phyloP scores from a whole-genome alignment of 2,329 filamentous ascomycete species.

The Cercospora sp. region DNA sequence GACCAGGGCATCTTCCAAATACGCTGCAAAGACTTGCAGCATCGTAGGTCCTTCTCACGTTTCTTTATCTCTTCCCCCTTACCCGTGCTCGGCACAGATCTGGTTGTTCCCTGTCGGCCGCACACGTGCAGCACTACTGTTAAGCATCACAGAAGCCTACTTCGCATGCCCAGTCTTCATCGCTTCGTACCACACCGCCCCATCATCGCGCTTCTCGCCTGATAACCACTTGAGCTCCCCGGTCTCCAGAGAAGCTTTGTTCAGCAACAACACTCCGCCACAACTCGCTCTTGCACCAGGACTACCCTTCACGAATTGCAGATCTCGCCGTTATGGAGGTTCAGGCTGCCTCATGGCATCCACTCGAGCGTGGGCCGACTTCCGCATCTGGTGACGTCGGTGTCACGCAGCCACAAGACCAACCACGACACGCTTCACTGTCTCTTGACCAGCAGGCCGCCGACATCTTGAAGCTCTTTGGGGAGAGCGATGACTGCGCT shows the following conservation, averaged over 20 bases:
- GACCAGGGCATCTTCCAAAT: constrained; percentile 33
- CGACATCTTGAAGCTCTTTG: constrained; percentile 22
- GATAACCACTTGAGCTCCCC: constrained; percentile 21
- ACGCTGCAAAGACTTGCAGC: constrained; percentile 29
- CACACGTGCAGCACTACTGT: constrained; percentile 24
- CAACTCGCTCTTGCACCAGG: not conserved
- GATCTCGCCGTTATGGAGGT: constrained; percentile 21
- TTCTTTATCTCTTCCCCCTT: constrained; percentile 19
- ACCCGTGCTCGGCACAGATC: constrained; percentile 7
- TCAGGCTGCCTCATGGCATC: constrained; percentile 21
- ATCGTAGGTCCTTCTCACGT: constrained; percentile 27
- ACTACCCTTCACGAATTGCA: not conserved
- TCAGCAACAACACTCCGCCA: constrained; percentile 7
- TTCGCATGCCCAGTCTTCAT: constrained; percentile 26
- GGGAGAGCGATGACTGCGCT: constrained; percentile 15
- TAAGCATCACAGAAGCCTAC: constrained; percentile 25
- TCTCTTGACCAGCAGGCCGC: constrained; percentile 27
- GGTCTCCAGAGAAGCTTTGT: constrained; percentile 11
- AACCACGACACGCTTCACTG: constrained; percentile 23
- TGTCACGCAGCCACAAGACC: constrained; percentile 24
- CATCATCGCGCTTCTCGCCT: constrained; percentile 24
- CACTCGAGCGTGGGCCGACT: constrained; percentile 20
- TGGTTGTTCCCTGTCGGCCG: constrained; percentile 10
- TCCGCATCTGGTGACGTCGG: constrained; percentile 25
- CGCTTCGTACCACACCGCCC: constrained; percentile 31